A percentile compares a stretch with the other conserved stretches of the same genome.
Evolutionary conservation across 2,329 filamentous ascomycete species (phyloP).

Genomic region (Pseudocercospora pini-densiflorae): DNA sequence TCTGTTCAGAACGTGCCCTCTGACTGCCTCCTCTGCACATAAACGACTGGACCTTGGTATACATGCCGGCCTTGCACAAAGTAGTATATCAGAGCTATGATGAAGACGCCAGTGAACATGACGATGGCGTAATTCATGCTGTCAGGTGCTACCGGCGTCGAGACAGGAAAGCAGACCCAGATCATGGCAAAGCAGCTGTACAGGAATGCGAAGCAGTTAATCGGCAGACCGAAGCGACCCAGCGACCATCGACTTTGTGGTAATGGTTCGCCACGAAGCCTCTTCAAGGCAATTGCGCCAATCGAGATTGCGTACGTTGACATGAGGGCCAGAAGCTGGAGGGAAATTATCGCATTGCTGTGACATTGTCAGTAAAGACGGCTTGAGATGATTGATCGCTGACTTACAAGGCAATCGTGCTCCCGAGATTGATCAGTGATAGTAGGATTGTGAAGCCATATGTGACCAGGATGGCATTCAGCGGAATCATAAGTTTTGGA

Average conservation of each 20-base stretch:
- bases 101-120: constrained; percentile 30
- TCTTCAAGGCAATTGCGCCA: constrained; percentile 33
- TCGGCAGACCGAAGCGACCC: constrained; percentile 30
- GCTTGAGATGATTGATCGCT: background rate
- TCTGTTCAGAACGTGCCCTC: background rate
- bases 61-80: constrained; percentile 29
- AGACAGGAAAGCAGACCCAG: constrained; percentile 32
- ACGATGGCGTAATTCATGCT: constrained; percentile 34
- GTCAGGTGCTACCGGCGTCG: constrained; percentile 21
- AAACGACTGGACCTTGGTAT: constrained; percentile 30
- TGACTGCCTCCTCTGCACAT: constrained; percentile 12
- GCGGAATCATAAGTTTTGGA: constrained; percentile 37
- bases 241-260: constrained; percentile 33
- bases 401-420: constrained; percentile 37
- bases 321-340: constrained; percentile 40
- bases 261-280: constrained; percentile 29
- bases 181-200: constrained; percentile 31
- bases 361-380: background rate
- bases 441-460: constrained; percentile 38
- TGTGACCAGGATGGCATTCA: constrained; percentile 41
- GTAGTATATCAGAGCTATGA: constrained; percentile 30
- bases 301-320: constrained; percentile 43
- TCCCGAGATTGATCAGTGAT: constrained; percentile 42
- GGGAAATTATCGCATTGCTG: constrained; percentile 41
- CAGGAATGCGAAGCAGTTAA: constrained; percentile 33